Conservation (phyloP, 1,284 basidiomycete species). For the Trametes hirsuta region DNA sequence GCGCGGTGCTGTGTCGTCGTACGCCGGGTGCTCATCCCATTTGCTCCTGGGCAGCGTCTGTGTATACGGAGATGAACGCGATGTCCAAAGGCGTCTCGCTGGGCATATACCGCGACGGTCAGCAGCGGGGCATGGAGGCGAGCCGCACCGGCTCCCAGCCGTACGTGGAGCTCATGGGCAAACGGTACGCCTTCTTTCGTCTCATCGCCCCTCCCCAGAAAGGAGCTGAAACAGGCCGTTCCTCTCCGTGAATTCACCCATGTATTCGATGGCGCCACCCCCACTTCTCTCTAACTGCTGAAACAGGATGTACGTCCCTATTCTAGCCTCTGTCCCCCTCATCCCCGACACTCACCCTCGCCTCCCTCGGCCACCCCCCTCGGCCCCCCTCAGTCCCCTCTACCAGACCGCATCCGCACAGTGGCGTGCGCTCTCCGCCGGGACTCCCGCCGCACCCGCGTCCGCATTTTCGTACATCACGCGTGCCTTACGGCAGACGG, state of each 20-base stretch:
- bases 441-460: constrained; percentile 72
- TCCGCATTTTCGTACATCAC: constrained; percentile 83
- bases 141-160: constrained; percentile 76
- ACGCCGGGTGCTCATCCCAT: constrained; percentile 18
- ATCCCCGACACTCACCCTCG: constrained; percentile 10
- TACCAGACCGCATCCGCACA: constrained; percentile 63
- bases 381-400: constrained; percentile 63
- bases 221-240: constrained; percentile 13
- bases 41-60: constrained; percentile 61
- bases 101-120: constrained; percentile 67
- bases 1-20: not conserved
- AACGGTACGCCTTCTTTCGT: constrained; percentile 48
- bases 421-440: constrained; percentile 85
- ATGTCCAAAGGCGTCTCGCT: constrained; percentile 82
- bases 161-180: constrained; percentile 89
- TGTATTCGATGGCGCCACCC: constrained; percentile 1
- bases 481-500: constrained; percentile 76
- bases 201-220: not conserved
- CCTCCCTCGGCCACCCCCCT: not conserved
- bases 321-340: not conserved
- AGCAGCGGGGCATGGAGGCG: constrained; percentile 57
- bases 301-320: constrained; percentile 53
- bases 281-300: not conserved
- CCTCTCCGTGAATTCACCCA: not conserved
- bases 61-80: constrained; percentile 92